A percentile compares a stretch with the other conserved stretches of the same genome.
These are phyloP conservation scores for Aristolochia contorta DNA, from an alignment of 164 flowering plant genomes.

Conservation along the genomic window DNA sequence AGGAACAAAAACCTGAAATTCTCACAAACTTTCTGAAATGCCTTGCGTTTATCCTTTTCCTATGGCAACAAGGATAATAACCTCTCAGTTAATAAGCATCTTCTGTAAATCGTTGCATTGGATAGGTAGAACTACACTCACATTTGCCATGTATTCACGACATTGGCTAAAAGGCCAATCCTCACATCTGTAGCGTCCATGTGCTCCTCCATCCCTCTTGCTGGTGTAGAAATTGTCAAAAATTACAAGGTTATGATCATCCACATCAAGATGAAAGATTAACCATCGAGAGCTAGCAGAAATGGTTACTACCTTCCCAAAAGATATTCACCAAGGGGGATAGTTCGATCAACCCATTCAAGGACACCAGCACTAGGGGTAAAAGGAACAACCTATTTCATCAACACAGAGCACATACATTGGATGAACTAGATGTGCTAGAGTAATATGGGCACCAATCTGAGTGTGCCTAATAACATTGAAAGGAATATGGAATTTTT, in stretches of 20 bases:
- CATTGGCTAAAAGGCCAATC: conserved; percentile 80
- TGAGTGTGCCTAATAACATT: no score
- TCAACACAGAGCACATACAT: not conserved
- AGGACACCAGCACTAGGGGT: conserved; percentile 99
- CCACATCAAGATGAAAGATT: no score
- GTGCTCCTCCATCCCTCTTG: conserved; percentile 87
- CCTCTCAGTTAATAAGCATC: not conserved
- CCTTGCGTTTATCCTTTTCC: conserved; percentile 82
- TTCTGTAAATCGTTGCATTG: not conserved
- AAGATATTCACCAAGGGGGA: conserved; percentile 96
- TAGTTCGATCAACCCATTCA: conserved; percentile 97
- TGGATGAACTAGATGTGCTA: not conserved
- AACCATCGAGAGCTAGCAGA: no score
- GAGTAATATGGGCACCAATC: no score
- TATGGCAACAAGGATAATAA: conserved; percentile 15
- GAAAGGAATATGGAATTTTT: no score
- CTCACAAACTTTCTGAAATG: conserved; percentile 72
- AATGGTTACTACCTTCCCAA: conserved; percentile 67
- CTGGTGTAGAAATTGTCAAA: conserved; percentile 18
- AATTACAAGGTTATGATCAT: no score
- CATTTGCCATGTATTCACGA: conserved; percentile 77
- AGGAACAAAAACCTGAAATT: conserved; percentile 65
- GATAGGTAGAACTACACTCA: conserved; percentile 20
- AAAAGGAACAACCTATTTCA: conserved; percentile 87
- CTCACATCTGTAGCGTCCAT: conserved; percentile 82